phyloP scores from a whole-genome alignment of 805 yeast species.

The Ogataea neopini region DNA sequence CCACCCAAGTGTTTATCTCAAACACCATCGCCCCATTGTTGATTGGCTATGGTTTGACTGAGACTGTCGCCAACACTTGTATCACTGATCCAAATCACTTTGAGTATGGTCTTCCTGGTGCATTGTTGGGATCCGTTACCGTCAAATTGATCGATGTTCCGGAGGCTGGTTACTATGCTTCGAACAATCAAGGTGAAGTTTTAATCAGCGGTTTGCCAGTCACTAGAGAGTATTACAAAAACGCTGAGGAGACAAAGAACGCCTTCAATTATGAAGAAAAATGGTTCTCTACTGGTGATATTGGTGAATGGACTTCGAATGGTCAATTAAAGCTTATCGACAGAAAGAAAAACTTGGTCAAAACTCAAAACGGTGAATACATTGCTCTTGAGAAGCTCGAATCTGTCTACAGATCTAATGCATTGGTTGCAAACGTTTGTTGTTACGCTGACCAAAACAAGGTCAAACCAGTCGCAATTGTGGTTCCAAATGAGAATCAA shows the following conservation, averaged over 20 bases:
- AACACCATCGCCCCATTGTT: conserved; percentile 82
- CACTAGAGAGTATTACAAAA: conserved; percentile 75
- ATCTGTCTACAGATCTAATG: conserved; percentile 82
- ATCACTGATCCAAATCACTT: conserved; percentile 64
- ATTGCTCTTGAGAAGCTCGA: conserved; percentile 95
- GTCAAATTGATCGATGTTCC: conserved; percentile 87
- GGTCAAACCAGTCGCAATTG: conserved; percentile 90
- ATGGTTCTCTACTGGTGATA: conserved; percentile 97
- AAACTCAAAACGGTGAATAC: conserved; percentile 96
- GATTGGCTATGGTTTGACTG: conserved; percentile 95
- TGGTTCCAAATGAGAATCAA: conserved; percentile 74
- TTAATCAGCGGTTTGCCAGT: conserved; percentile 76
- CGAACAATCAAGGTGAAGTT: conserved; percentile 91
- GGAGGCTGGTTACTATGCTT: conserved; percentile 89
- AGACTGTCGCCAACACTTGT: conserved; percentile 87
- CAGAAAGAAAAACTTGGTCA: conserved; percentile 93
- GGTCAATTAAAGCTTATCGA: conserved; percentile 87
- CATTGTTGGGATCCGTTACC: conserved; percentile 78
- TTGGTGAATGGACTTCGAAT: conserved; percentile 84
- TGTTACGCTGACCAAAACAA: conserved; percentile 87
- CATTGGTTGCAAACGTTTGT: conserved; percentile 76
- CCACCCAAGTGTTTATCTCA: conserved; percentile 79
- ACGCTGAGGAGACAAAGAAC: conserved; percentile 73
- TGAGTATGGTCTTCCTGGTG: conserved; percentile 79
- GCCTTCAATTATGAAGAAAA: conserved; percentile 78